A percentile compares a stretch with the other conserved stretches of the same genome.
Conservation (phyloP, 768 basidiomycete species). For the Amanita fuliginea region DNA sequence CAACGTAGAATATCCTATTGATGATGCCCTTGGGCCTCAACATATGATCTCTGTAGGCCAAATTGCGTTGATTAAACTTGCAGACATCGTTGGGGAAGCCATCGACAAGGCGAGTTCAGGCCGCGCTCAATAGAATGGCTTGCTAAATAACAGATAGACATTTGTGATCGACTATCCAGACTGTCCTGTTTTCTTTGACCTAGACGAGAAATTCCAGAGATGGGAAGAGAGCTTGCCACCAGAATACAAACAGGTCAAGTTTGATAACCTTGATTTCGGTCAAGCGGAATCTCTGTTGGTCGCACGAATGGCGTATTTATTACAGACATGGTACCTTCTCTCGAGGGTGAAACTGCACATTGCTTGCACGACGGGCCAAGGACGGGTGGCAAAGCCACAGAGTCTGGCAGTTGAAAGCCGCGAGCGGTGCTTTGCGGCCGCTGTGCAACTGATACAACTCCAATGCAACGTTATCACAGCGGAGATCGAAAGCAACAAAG, state of each 20-base stretch:
- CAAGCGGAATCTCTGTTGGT: constrained; percentile 21
- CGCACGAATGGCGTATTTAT: constrained; percentile 30
- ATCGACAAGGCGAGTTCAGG: constrained; percentile 25
- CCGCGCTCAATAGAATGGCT: too few relatives aligned
- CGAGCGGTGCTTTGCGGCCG: constrained; percentile 26
- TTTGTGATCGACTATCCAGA: constrained; percentile 23
- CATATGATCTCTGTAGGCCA: constrained; percentile 28
- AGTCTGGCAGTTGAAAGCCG: constrained; percentile 20
- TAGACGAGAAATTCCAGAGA: constrained; percentile 30
- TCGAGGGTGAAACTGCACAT: constrained; percentile 34
- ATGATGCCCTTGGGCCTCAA: constrained; percentile 19
- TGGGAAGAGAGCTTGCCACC: constrained; percentile 33
- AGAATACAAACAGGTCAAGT: constrained; percentile 24
- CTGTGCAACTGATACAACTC: constrained; percentile 30
- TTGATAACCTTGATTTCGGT: constrained; percentile 16
- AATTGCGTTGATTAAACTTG: constrained; percentile 24
- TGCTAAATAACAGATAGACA: constrained; percentile 15
- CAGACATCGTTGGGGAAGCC: constrained; percentile 28
- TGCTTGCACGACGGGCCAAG: constrained; percentile 26
- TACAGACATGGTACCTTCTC: constrained; percentile 36
- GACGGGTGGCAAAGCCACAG: constrained; percentile 14
- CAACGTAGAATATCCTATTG: constrained; percentile 25
- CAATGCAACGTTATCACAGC: constrained; percentile 25
- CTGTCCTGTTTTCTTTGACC: constrained; percentile 24
- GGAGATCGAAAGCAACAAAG: constrained; percentile 11